Base-by-base conservation (phyloP, 2,329 filamentous ascomycete genomes). In the Pseudogymnoascus sp. region DNA sequence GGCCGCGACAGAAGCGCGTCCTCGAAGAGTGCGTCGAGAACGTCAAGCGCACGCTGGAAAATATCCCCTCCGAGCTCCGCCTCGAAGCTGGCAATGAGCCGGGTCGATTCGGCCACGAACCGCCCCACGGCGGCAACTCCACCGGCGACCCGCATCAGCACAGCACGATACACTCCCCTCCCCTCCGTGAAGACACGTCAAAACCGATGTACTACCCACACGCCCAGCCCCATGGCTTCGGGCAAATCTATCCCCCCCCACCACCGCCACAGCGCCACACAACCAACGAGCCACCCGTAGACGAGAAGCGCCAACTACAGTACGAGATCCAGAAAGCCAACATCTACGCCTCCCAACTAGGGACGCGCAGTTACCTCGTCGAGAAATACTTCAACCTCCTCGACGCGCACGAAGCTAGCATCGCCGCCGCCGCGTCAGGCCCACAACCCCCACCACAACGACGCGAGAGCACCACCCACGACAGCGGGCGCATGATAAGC, bases 301-400 rank as follows among this genome's bases (percentile, higher is more conserved):
- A 72, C 6, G 64, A 66, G n/a, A 67, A 84, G 2, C 80, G 84
- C 1, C 79, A 81, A 63, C 74, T 92, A 4, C 90, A 95, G 72
- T 92, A 88, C 68, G 92, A 96, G 76, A 95, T 96, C 31, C 92
- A 96, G 74, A 96, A 96, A 73, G 90, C 91, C 6, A 96, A 96
- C 74, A 90, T 96, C 41, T 92, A 93, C 72, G 86, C 88, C 1
- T 93, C 89, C 5, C 89, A 92, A 71, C 79, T 96, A 8, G 87
- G 88, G 2, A 96, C 91, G 0, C 83, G 92, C 23, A 93, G 90
- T 0, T 93, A 92, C 73, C 86, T 93, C 64, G 90, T 96, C 0
- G 91, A 96, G 74, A 88, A 92, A 68, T 96, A 93, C 76, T 91
- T 91, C 75, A 87, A 86, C 69, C 80, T 95, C 1, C 85, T 87